Percentiles rank a stretch among this genome's conserved stretches.
Conservation (phyloP, 2,329 filamentous ascomycete species). For the Emmonsiellopsis sp. region DNA sequence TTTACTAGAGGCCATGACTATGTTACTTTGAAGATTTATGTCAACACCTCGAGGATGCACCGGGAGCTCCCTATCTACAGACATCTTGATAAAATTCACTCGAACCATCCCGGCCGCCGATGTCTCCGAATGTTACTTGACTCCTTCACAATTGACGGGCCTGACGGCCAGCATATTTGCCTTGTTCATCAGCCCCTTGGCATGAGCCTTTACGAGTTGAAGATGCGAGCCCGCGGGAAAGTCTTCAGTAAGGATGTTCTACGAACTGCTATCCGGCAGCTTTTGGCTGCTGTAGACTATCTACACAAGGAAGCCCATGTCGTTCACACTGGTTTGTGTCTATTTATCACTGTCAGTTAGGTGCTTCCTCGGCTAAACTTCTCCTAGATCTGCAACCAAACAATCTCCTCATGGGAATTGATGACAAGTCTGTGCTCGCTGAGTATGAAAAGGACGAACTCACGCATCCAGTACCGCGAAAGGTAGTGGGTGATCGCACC, state of each 20-base stretch:
- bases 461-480: conserved; percentile 18
- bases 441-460: conserved; percentile 22
- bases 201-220: conserved; percentile 17
- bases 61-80: conserved; percentile 20
- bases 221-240: conserved; percentile 8
- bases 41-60: conserved; percentile 4
- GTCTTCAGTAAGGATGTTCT: conserved; percentile 17
- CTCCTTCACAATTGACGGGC: conserved; percentile 19
- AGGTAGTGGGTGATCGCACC: conserved; percentile 17
- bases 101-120: conserved; percentile 18
- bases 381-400: conserved; percentile 22
- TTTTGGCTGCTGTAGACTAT: conserved; percentile 20
- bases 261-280: conserved; percentile 14
- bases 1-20: conserved; percentile 6
- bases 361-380: not conserved
- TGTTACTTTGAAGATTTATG: conserved; percentile 14
- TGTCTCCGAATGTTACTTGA: conserved; percentile 21
- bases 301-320: conserved; percentile 19
- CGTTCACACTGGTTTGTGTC: conserved; percentile 19
- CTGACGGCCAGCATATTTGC: conserved; percentile 17
- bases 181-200: conserved; percentile 21
- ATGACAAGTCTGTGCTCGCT: conserved; percentile 20
- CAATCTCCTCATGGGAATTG: conserved; percentile 24
- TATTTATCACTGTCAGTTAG: not conserved
- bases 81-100: conserved; percentile 18